These are phyloP conservation scores for Vitis amurensis DNA, from an alignment of 164 flowering plant genomes.

Conservation along the genomic window DNA sequence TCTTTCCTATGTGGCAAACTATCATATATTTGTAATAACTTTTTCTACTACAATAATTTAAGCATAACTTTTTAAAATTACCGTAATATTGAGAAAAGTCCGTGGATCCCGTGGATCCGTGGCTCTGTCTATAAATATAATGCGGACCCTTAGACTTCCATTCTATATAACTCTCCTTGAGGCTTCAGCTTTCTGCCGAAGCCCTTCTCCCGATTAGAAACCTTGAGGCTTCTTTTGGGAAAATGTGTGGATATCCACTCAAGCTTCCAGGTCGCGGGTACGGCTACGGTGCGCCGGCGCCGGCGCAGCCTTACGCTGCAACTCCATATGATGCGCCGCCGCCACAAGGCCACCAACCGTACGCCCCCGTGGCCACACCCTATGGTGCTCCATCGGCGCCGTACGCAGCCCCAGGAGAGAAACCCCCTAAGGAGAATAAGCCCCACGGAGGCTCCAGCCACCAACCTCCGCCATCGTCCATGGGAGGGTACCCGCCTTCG, in stretches of 20 bases:
- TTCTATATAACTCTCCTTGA: not conserved
- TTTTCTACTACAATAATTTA: too few species aligned
- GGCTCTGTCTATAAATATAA: too few species aligned
- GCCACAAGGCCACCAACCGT: not conserved
- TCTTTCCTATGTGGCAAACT: too few species aligned
- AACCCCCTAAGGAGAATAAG: conserved; percentile 27
- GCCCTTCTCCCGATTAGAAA: not conserved
- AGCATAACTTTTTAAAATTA: too few species aligned
- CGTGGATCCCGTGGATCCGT: too few species aligned
- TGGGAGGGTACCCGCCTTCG: conserved; percentile 32
- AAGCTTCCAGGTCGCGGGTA: conserved; percentile 24
- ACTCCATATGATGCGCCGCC: conserved; percentile 5
- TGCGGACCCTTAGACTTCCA: not conserved
- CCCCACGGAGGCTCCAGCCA: conserved; percentile 6
- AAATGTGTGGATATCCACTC: conserved; percentile 32
- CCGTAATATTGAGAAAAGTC: too few species aligned
- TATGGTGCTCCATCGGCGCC: conserved; percentile 19
- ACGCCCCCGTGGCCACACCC: conserved; percentile 9
- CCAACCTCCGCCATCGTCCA: conserved; percentile 19
- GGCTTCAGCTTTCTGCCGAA: not conserved
- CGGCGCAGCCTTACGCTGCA: not conserved
- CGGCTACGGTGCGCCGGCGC: conserved; percentile 24
- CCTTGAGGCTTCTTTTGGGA: not conserved
- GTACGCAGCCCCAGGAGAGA: conserved; percentile 16
- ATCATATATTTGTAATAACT: too few species aligned